phyloP scores from a whole-genome alignment of 495 filamentous ascomycete genomes.

The Cryomyces antarcticus region DNA sequence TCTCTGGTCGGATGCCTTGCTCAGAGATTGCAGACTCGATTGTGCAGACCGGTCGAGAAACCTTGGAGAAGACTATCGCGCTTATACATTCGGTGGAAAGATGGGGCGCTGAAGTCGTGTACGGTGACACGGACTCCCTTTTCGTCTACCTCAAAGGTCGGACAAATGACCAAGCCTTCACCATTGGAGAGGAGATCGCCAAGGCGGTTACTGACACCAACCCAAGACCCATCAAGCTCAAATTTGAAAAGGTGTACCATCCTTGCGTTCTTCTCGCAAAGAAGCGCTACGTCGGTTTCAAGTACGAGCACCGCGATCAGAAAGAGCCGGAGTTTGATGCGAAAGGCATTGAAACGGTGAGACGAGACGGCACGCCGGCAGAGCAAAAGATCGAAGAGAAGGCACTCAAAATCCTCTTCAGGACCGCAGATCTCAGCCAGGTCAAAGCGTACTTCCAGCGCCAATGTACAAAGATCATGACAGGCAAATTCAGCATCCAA shows the following conservation, averaged over 20 bases:
- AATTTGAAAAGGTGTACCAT: conserved; percentile 96
- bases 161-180: conserved; percentile 71
- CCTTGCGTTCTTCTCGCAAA: conserved; percentile 88
- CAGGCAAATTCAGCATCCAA: conserved; percentile 67
- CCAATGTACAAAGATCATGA: conserved; percentile 88
- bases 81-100: conserved; percentile 69
- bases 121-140: conserved; percentile 94
- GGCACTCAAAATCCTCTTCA: conserved; percentile 71
- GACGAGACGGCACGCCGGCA: conserved; percentile 82
- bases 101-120: conserved; percentile 93
- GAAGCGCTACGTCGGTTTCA: conserved; percentile 96
- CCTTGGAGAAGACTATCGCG: conserved; percentile 80
- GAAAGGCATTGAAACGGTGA: conserved; percentile 93
- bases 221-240: conserved; percentile 81
- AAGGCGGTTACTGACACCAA: conserved; percentile 74
- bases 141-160: conserved; percentile 82
- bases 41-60: conserved; percentile 87
- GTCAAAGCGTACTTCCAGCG: conserved; percentile 82
- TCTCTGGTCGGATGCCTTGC: conserved; percentile 93
- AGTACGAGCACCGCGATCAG: conserved; percentile 69
- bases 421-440: conserved; percentile 69
- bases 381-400: conserved; percentile 97
- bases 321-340: conserved; percentile 82
- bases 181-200: conserved; percentile 86
- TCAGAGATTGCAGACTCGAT: conserved; percentile 97